Conservation (phyloP, 306 rosid species). For the Rosa rugosa region DNA sequence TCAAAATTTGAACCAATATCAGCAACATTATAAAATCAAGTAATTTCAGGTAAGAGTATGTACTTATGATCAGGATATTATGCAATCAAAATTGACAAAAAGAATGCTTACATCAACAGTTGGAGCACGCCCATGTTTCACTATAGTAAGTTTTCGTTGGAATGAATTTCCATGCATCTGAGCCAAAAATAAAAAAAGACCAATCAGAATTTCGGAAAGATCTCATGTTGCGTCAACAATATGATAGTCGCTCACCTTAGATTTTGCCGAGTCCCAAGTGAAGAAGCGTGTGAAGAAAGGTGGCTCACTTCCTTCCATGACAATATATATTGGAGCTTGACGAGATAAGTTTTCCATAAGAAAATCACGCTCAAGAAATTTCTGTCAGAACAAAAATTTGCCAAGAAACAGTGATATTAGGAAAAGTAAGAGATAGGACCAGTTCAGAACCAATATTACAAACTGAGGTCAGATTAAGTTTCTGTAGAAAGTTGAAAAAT, state of each 20-base stretch:
- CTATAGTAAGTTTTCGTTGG: constrained; percentile 79
- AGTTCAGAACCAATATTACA: background rate
- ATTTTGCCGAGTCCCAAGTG: constrained; percentile 85
- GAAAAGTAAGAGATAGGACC: constrained; percentile 20
- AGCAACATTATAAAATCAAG: background rate
- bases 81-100: constrained; percentile 23
- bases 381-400: constrained; percentile 48
- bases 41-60: constrained; percentile 8
- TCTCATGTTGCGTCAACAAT: constrained; percentile 12
- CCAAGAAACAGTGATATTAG: constrained; percentile 17
- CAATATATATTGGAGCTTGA: constrained; percentile 68
- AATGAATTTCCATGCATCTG: constrained; percentile 98
- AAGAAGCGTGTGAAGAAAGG: constrained; percentile 97
- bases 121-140: constrained; percentile 72
- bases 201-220: constrained; percentile 25
- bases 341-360: constrained; percentile 71
- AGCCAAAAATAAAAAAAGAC: constrained; percentile 22
- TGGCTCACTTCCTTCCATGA: constrained; percentile 94
- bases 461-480: constrained; percentile 2
- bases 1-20: background rate
- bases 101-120: constrained; percentile 59
- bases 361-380: constrained; percentile 84
- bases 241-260: constrained; percentile 54
- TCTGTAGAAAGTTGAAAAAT: background rate
- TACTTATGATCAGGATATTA: constrained; percentile 14